Base-by-base conservation (phyloP, 1,284 basidiomycete genomes). In the Cystobasidiaceae sp. region DNA sequence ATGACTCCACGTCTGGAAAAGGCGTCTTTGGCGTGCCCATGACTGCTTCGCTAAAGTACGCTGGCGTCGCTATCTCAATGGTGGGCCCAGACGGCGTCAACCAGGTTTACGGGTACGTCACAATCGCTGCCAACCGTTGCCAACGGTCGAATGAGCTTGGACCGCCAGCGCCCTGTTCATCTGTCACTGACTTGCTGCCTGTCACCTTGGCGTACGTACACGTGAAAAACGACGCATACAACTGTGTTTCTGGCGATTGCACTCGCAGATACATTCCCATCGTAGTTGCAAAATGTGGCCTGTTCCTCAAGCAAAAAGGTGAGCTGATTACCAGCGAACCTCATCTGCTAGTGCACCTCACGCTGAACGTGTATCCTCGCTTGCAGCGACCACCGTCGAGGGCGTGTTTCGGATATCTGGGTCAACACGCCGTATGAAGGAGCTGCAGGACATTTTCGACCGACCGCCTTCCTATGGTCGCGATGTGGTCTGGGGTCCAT, bases 341-440 rank as follows among this genome's bases (percentile, higher is more conserved):
- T 8, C 34, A 15, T 46, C n/a, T n/a, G n/a, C n/a, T n/a, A n/a
- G 51, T 17, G 8, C 60, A 23, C 46, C 52, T 21, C 37, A 59
- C 45, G 25, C 46, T 56, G 55, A 39, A 67, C 67, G 37, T 69
- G 34, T 17, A 48, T 45, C 6, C 23, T 19, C 21, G 23, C n/a
- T 13, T 17, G 15, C 66, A 90, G 91, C 91, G 23, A 96, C 91
- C 39, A 91, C 94, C 77, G 86, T 94, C n/a, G 86, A 90, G 74
- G 94, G 94, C 19, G 90, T 91, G 0, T 98, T 98, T 77, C 89
- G 96, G 50, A 89, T 97, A 65, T 89, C 87, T 69, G 93, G 93
- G 21, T 93, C 90, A 34, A 88, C 85, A 70, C 96, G 91, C 78
- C 86, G 94, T 48, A 98, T 97, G 90, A 86, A 90, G 62, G 93